Evolutionary conservation across 768 basidiomycete genomes (phyloP).

Genomic region (Russula vinacea): DNA sequence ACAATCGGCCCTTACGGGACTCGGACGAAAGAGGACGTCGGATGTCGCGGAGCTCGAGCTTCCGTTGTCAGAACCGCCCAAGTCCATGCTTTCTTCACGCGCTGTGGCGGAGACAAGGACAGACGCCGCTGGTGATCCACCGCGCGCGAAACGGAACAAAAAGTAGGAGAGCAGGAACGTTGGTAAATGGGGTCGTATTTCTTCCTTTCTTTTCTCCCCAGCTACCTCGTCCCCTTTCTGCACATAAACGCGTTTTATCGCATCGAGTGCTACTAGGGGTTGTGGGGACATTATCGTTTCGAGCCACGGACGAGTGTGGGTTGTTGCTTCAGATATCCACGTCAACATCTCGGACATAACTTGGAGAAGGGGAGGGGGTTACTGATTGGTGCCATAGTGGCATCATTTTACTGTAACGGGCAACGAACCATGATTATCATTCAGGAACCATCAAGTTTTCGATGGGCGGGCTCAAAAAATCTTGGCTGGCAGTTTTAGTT

Average conservation of each 20-base stretch:
- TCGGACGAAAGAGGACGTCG: conserved; percentile 36
- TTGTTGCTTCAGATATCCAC: not conserved
- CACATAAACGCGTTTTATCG: not conserved
- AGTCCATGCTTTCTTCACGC: not conserved
- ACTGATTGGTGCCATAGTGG: not conserved
- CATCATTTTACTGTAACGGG: not conserved
- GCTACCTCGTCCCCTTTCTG: not conserved
- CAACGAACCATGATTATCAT: not conserved
- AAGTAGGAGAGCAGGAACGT: conserved; percentile 23
- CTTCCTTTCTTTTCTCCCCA: not conserved
- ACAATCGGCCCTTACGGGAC: conserved; percentile 20
- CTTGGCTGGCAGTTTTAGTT: not conserved
- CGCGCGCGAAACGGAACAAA: conserved; percentile 35
- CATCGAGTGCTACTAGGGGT: not conserved
- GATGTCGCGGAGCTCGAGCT: conserved; percentile 34
- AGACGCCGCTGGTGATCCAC: conserved; percentile 6
- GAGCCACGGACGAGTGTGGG: not conserved
- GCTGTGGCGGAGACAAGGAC: not conserved
- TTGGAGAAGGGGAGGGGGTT: not conserved
- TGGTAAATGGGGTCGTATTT: not conserved
- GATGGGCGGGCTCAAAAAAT: not conserved
- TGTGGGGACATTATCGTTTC: not conserved
- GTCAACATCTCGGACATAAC: not conserved
- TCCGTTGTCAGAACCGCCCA: conserved; percentile 14
- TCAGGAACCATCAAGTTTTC: not conserved